Conservation (phyloP, 106 monocot species). For the Posidonia australis region DNA sequence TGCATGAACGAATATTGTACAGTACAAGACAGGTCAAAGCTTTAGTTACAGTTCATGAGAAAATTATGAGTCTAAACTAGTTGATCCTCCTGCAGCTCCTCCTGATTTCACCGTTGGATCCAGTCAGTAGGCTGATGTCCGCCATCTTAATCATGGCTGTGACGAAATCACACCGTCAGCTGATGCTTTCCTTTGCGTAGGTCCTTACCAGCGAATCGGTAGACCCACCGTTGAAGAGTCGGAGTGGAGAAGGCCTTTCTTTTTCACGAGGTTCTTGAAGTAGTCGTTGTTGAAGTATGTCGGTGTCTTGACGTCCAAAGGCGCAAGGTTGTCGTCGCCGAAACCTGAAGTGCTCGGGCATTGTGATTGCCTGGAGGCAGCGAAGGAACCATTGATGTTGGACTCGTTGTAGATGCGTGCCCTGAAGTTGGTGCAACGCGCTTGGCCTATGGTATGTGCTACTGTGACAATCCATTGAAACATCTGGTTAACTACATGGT, state of each 20-base stretch:
- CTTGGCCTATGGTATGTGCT: slow-evolving; percentile 62
- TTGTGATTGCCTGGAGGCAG: slow-evolving; percentile 11
- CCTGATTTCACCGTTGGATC: slow-evolving; percentile 59
- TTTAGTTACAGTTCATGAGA: too few relatives aligned
- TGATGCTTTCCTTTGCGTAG: slow-evolving; percentile 28
- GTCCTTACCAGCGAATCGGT: slow-evolving; percentile 36
- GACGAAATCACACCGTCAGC: slow-evolving; percentile 51
- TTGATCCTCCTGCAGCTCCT: slow-evolving; percentile 67
- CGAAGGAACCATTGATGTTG: slow-evolving; percentile 49
- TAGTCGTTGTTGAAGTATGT: slow-evolving; percentile 55
- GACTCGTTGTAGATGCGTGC: slow-evolving; percentile 61
- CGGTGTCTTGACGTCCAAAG: slow-evolving; percentile 41
- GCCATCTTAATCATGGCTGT: slow-evolving; percentile 84
- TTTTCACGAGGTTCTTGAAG: slow-evolving; percentile 50
- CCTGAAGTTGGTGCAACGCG: slow-evolving; percentile 56
- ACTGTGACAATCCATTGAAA: too few relatives aligned
- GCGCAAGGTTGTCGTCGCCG: slow-evolving; percentile 55
- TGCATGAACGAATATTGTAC: too few relatives aligned
- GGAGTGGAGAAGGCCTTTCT: slow-evolving; percentile 68
- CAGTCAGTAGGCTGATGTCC: slow-evolving; percentile 61
- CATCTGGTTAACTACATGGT: too few relatives aligned
- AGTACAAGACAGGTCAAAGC: too few relatives aligned
- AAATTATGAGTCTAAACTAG: too few relatives aligned
- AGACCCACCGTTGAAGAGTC: slow-evolving; percentile 60
- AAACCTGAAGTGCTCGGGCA: slow-evolving; percentile 36